Conservation (phyloP, 2,329 filamentous ascomycete genomes). For the Verticillium tricorpus region DNA sequence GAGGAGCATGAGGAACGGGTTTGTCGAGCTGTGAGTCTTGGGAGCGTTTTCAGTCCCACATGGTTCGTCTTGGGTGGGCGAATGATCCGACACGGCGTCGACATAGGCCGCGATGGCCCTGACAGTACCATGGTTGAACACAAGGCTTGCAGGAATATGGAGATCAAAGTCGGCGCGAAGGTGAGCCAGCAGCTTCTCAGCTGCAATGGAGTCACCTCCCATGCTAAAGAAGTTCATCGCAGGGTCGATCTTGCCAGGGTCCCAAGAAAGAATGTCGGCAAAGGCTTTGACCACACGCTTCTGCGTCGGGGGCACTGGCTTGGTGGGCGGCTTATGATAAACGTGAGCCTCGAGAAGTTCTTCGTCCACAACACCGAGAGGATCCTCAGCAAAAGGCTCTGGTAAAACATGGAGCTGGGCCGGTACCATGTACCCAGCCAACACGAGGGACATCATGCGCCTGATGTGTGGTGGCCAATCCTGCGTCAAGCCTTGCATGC, state of each 20-base stretch:
- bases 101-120: conserved; percentile 32
- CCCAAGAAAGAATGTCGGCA: conserved; percentile 36
- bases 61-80: conserved; percentile 9
- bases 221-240: conserved; percentile 47
- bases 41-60: conserved; percentile 9
- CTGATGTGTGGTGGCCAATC: conserved; percentile 12
- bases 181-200: conserved; percentile 45
- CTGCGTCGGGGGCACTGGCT: conserved; percentile 20
- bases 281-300: conserved; percentile 39
- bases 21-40: conserved; percentile 43
- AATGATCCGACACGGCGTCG: conserved; percentile 20
- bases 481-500: not conserved
- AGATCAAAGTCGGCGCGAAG: conserved; percentile 45
- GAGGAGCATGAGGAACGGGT: conserved; percentile 40
- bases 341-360: conserved; percentile 24
- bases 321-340: conserved; percentile 9
- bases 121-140: conserved; percentile 46
- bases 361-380: conserved; percentile 26
- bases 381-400: conserved; percentile 26
- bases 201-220: conserved; percentile 50
- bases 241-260: conserved; percentile 30
- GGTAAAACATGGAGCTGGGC: conserved; percentile 27
- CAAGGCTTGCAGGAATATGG: conserved; percentile 42
- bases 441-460: conserved; percentile 1
- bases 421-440: conserved; percentile 33